Evolutionary conservation across 148 eudicot species (phyloP).

Genomic region (Cornus kousa): DNA sequence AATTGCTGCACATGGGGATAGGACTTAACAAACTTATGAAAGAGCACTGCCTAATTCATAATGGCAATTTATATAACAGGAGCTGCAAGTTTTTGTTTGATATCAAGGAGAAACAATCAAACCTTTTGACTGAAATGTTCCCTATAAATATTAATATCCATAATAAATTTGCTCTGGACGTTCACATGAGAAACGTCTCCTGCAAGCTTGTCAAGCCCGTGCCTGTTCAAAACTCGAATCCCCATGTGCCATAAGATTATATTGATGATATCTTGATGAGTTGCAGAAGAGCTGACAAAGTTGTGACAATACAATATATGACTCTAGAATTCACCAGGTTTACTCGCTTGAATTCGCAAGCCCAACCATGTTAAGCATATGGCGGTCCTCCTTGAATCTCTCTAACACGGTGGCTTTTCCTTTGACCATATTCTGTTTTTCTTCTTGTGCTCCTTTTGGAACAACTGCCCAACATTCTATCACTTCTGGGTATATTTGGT

Average conservation of each 20-base stretch:
- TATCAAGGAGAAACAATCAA: no score
- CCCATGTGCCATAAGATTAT: background rate
- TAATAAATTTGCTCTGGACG: no score
- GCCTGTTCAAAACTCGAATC: no score
- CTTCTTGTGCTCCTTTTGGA: slow-evolving; percentile 45
- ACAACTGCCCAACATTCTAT: slow-evolving; percentile 95
- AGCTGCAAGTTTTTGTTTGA: no score
- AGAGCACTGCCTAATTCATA: no score
- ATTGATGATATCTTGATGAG: background rate
- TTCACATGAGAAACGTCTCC: no score
- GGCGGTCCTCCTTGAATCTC: slow-evolving; percentile 86
- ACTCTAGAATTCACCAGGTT: background rate
- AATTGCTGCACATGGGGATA: no score
- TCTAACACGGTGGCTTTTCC: slow-evolving; percentile 83
- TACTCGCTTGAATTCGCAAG: slow-evolving; percentile 82
- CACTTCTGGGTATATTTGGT: slow-evolving; percentile 67
- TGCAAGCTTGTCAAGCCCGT: no score
- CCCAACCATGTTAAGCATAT: slow-evolving; percentile 92
- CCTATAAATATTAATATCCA: no score
- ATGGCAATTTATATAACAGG: no score
- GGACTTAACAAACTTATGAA: no score
- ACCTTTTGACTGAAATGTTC: no score
- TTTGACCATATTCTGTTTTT: slow-evolving; percentile 35
- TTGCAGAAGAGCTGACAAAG: background rate
- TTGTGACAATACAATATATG: background rate